Percentiles rank a stretch among this genome's conserved stretches.
Evolutionary conservation across 768 basidiomycete genomes (phyloP).

Genomic region (Trametes cingulata): DNA sequence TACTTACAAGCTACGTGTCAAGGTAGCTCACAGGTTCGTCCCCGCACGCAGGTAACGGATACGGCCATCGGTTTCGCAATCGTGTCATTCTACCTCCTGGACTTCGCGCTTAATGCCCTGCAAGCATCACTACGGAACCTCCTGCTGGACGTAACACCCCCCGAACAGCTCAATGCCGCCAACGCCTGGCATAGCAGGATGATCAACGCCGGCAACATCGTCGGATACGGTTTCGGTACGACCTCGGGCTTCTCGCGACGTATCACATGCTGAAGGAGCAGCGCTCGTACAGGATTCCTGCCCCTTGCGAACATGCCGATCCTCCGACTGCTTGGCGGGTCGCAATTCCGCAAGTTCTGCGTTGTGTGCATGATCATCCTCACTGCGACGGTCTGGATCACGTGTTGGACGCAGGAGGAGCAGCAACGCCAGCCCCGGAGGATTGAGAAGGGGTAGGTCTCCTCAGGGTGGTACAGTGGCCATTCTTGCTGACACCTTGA

Average conservation of each 20-base stretch:
- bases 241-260: not conserved
- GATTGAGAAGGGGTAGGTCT: conserved; percentile 36
- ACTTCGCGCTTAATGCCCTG: conserved; percentile 96
- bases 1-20: not conserved
- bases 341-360: conserved; percentile 96
- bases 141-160: conserved; percentile 88
- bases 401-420: conserved; percentile 85
- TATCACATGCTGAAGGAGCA: not conserved
- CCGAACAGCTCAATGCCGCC: conserved; percentile 85
- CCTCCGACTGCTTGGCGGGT: conserved; percentile 79
- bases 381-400: conserved; percentile 80
- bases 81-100: conserved; percentile 87
- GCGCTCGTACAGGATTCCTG: conserved; percentile 64
- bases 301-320: conserved; percentile 82
- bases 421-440: conserved; percentile 54
- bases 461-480: not conserved
- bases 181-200: conserved; percentile 99
- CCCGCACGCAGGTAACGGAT: conserved; percentile 50
- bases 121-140: conserved; percentile 93
- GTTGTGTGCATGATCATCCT: conserved; percentile 81
- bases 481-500: not conserved
- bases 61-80: conserved; percentile 86
- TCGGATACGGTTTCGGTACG: conserved; percentile 90
- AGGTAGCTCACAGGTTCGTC: not conserved
- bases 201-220: conserved; percentile 94